Base-by-base conservation (phyloP, 352 stramenopile species). In the Phytophthora uliginosa region DNA sequence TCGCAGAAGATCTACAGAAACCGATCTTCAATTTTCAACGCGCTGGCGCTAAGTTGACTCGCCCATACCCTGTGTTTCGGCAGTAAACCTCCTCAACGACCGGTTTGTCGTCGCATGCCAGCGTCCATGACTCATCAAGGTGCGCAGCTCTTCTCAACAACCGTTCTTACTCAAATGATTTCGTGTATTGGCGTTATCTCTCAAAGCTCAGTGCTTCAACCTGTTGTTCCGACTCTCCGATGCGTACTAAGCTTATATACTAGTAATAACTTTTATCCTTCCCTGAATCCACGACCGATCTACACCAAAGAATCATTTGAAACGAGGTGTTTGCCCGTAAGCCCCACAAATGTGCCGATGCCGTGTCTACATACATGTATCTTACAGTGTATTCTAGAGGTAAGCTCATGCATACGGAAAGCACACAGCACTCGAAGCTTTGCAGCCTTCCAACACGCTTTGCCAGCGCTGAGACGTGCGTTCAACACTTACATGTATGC, bases 401-500 rank as follows among this genome's bases (percentile, higher is more conserved):
- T 34, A 10, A 20, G 40, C 15, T 48, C 40, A 48, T 48, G 40
- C 40, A 56, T 56, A 56, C 52, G 52, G 52, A 58, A 7, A 42
- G 52, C 13, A 40, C 50, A n/a, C 22, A 55, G 36, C 50, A 31
- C 26, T 31, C 26, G 26, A 31, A 31, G 26, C 4, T 31, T 31
- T 31, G 4, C 4, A 33, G 24, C 51, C 24, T 33, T n/a, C 22
- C 12, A 20, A 31, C 20, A 17, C 20, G 22, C 48, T 20, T 57
- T 57, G 26, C 51, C 6, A 26, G 22, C 10, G 48, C 22, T 47
- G 50, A 60, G 34, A 64, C 55, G 51, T 68, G 50, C 17, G 33
- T 33, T 64, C 45, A 48, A 34, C 24, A 47, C 15, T 31, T 28
- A 3, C 24, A n/a, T 31, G 26, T 31, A 4, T 31, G 26, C 26